phyloP scores from a whole-genome alignment of 2,329 filamentous ascomycete genomes.

The Aspergillus sclerotialis region DNA sequence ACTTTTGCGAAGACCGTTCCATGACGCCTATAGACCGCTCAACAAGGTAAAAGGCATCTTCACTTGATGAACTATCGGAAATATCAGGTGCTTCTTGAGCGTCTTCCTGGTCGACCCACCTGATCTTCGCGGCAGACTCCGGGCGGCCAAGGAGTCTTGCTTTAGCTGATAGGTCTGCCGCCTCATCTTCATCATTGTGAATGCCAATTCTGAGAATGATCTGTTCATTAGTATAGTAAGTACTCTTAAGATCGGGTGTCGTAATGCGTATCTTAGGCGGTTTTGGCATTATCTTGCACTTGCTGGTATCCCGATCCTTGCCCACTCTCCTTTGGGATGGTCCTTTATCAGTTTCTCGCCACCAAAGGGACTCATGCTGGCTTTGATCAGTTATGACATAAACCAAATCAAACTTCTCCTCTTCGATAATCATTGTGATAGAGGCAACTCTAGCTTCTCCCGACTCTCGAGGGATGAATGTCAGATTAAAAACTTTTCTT shows the following conservation, averaged over 20 bases:
- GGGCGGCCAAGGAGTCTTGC: constrained; percentile 57
- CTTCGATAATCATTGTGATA: constrained; percentile 57
- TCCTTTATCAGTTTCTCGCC: constrained; percentile 31
- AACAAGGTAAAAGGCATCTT: constrained; percentile 23
- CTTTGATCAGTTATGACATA: constrained; percentile 50
- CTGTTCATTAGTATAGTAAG: constrained; percentile 80
- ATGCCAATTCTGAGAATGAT: constrained; percentile 64
- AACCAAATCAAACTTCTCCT: constrained; percentile 59
- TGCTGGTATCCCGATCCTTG: constrained; percentile 43
- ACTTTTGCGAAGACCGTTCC: constrained; percentile 21
- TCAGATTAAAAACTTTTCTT: constrained; percentile 64
- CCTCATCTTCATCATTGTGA: constrained; percentile 75
- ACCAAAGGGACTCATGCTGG: constrained; percentile 33
- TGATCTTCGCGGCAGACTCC: constrained; percentile 38
- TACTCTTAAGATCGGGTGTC: constrained; percentile 54
- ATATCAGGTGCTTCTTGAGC: constrained; percentile 12
- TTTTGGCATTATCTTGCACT: constrained; percentile 71
- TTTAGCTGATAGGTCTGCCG: constrained; percentile 65
- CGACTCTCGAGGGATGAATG: constrained; percentile 69
- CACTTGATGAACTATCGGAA: constrained; percentile 18
- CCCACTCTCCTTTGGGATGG: constrained; percentile 33
- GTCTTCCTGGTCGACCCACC: constrained; percentile 38
- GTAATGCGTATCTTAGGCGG: constrained; percentile 84
- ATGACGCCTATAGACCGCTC: constrained; percentile 29
- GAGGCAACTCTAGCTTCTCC: constrained; percentile 65